Conservation (phyloP, 441 rosid genomes). For the Croton setiger region DNA sequence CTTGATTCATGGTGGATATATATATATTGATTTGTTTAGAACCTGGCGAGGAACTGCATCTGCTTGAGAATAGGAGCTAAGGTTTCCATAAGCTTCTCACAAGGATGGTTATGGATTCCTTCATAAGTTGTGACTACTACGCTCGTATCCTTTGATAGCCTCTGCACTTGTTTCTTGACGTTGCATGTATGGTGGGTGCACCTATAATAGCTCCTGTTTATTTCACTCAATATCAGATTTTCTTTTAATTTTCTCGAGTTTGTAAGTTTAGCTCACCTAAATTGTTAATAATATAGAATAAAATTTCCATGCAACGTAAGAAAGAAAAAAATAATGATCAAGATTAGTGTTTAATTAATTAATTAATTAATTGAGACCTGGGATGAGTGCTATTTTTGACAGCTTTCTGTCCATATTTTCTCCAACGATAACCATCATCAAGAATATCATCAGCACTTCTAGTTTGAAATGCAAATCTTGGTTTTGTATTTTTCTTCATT, state of each 20-base stretch:
- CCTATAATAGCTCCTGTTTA: conserved; percentile 69
- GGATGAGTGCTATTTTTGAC: conserved; percentile 54
- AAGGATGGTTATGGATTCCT: conserved; percentile 68
- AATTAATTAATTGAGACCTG: conserved; percentile 28
- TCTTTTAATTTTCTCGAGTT: too few relatives aligned
- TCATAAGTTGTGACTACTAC: conserved; percentile 80
- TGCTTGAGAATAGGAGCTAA: conserved; percentile 78
- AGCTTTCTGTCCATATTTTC: conserved; percentile 59
- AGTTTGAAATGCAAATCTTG: conserved; percentile 54
- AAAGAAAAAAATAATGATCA: background rate
- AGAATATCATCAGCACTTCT: conserved; percentile 55
- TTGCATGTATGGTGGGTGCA: conserved; percentile 78
- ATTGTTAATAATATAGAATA: background rate
- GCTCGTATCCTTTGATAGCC: conserved; percentile 56
- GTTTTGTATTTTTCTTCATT: conserved; percentile 35
- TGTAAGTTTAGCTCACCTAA: background rate
- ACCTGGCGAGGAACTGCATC: conserved; percentile 63
- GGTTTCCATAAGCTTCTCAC: conserved; percentile 68
- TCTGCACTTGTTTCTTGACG: conserved; percentile 90
- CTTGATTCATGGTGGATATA: too few relatives aligned
- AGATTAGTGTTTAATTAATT: too few relatives aligned
- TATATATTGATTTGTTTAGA: conserved; percentile 17
- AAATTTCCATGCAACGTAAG: background rate
- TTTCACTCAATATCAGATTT: too few relatives aligned
- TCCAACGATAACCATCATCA: conserved; percentile 54